These are phyloP conservation scores for Pythium insidiosum DNA, from an alignment of 352 stramenopile genomes.

Conservation along the genomic window DNA sequence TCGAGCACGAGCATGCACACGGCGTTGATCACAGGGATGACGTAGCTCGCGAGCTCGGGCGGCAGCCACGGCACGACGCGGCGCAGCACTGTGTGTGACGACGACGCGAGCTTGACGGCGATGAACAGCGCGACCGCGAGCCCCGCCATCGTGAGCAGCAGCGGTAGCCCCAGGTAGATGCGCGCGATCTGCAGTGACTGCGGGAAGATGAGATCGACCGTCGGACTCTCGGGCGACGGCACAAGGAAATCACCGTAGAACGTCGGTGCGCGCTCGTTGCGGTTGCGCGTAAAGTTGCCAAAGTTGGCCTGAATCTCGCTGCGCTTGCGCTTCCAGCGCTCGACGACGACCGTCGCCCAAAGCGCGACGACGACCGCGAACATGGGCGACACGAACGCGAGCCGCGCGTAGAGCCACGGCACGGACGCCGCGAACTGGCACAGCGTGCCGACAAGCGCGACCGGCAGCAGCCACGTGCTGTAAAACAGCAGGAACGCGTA, in stretches of 20 bases:
- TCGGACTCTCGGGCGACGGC: constrained; percentile 26
- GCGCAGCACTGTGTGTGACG: constrained; percentile 16
- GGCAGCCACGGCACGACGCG: constrained; percentile 30
- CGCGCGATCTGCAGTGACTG: constrained; percentile 44
- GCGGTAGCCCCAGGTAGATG: constrained; percentile 46
- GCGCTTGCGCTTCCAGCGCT: constrained; percentile 88
- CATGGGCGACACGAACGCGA: constrained; percentile 37
- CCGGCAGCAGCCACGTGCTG: constrained; percentile 55
- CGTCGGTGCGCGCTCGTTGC: constrained; percentile 29
- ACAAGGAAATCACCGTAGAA: constrained; percentile 76
- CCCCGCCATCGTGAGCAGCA: constrained; percentile 45
- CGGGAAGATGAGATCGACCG: constrained; percentile 53
- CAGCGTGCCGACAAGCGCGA: constrained; percentile 33
- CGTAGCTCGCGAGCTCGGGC: constrained; percentile 27
- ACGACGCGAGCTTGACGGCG: constrained; percentile 30
- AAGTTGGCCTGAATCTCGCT: constrained; percentile 72
- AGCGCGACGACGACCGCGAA: constrained; percentile 76
- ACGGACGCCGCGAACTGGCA: constrained; percentile 43
- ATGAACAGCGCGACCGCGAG: constrained; percentile 52
- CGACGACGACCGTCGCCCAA: constrained; percentile 81
- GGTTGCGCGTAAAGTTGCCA: constrained; percentile 62
- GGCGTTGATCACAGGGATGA: constrained; percentile 57
- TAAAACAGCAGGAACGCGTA: constrained; percentile 74
- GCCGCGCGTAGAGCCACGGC: too few species aligned
- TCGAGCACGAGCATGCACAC: constrained; percentile 68